Percentiles rank a stretch among this genome's conserved stretches.
Conservation (phyloP, 2,329 filamentous ascomycete species). For the Metarhizium rileyi region DNA sequence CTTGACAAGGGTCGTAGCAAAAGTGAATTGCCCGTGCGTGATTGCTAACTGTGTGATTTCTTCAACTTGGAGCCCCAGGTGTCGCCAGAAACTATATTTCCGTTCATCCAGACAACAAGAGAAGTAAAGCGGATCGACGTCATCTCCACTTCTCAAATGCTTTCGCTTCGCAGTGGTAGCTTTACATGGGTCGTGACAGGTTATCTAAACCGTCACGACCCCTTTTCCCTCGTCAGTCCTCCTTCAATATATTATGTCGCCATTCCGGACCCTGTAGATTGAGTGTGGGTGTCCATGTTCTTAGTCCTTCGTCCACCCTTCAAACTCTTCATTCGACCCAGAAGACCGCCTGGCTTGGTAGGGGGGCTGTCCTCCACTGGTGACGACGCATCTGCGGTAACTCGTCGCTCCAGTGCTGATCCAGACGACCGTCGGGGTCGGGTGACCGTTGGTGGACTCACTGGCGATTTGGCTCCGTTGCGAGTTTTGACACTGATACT, state of each 20-base stretch:
- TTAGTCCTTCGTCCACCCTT: slow-evolving; percentile 51
- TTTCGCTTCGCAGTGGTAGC: background rate
- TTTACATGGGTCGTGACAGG: background rate
- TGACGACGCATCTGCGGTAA: slow-evolving; percentile 46
- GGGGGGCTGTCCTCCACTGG: slow-evolving; percentile 30
- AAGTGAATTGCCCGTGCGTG: background rate
- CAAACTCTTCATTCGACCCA: slow-evolving; percentile 74
- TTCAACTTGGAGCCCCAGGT: too few relatives aligned
- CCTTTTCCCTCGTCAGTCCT: background rate
- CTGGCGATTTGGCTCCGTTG: slow-evolving; percentile 34
- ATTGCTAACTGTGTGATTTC: background rate
- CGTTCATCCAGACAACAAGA: background rate
- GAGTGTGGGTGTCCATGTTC: slow-evolving; percentile 17
- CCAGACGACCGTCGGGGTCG: slow-evolving; percentile 27
- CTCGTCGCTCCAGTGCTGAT: slow-evolving; percentile 50
- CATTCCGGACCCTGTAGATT: slow-evolving; percentile 22
- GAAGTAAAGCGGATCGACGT: background rate
- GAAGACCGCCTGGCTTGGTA: slow-evolving; percentile 49
- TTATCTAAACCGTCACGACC: background rate
- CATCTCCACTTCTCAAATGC: background rate
- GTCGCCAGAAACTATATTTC: background rate
- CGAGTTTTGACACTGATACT: slow-evolving; percentile 35
- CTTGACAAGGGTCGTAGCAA: background rate
- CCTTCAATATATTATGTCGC: slow-evolving; percentile 24
- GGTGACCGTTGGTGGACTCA: slow-evolving; percentile 45